Evolutionary conservation across 768 basidiomycete genomes (phyloP), one percentile per base, ranked within the genome.

Genomic region (Hemileccinum rubropunctum): DNA sequence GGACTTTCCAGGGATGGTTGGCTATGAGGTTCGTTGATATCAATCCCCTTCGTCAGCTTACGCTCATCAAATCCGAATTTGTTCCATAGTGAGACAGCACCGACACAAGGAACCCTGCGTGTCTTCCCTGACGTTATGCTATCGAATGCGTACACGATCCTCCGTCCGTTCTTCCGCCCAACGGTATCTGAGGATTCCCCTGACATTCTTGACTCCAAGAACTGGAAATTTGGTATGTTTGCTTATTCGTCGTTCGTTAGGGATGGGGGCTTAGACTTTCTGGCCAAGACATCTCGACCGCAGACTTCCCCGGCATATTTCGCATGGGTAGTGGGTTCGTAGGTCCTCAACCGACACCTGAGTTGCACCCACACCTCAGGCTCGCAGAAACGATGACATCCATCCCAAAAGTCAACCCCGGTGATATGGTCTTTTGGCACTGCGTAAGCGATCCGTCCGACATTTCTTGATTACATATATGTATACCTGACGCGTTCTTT

Each of bases 361-460:
- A 54, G 14, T 72, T 76, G 1, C 87, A 91, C 60, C 88, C 88
- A 6, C 84, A 91, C 63, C 70, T 91, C 47, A 71, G 73, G 50
- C 73, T 89, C 1, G 74, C 76, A 0, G 67, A 77, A 40, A 82
- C 81, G 1, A 88, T 91, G 85, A 79, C 80, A 23, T 81, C 83
- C 2, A 73, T 87, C 9, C 88, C 88, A 2, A 78, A 74, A 53
- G 88, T 91, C 6, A 71, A 75, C 45, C 87, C 88, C 0, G 89
- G 89, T 2, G 88, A 91, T 59, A 81, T 84, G 58, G 84, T 88
- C 3, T 88, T 85, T 67, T 89, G 88, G 85, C 85, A 87, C 56
- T 84, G 82, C 50, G 80, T 77, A 46, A 37, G 71, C 52, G 2
- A 27, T 4, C 0, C 18, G 54, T 43, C 3, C 50, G 21, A n/a